A percentile compares a stretch with the other conserved stretches of the same genome.
These are phyloP conservation scores for Amanita polypyramis DNA, from an alignment of 768 basidiomycete species.

Conservation along the genomic window DNA sequence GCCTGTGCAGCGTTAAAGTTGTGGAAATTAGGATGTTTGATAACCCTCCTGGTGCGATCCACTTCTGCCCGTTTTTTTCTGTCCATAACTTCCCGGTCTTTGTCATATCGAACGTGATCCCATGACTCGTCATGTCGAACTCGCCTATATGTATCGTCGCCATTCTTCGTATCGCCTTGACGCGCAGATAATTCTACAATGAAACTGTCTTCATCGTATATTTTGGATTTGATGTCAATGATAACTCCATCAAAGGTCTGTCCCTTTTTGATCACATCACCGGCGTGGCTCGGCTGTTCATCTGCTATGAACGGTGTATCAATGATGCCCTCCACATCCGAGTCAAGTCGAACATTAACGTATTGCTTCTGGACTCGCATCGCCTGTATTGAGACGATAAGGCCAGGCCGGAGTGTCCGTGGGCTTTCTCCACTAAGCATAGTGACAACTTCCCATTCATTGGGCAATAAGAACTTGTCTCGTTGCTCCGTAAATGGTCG, in stretches of 20 bases:
- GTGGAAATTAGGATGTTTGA: conserved; percentile 98
- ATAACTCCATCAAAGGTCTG: conserved; percentile 77
- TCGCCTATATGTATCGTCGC: conserved; percentile 53
- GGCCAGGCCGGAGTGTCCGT: conserved; percentile 63
- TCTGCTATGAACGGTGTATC: conserved; percentile 49
- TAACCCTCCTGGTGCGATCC: conserved; percentile 70
- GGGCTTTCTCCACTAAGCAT: conserved; percentile 94
- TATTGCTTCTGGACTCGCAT: conserved; percentile 39
- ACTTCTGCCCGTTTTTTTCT: conserved; percentile 82
- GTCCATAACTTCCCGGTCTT: conserved; percentile 61
- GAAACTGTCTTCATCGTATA: conserved; percentile 46
- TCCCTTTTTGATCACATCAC: conserved; percentile 56
- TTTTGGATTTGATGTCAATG: conserved; percentile 55
- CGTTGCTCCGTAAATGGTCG: conserved; percentile 74
- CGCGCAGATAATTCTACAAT: conserved; percentile 69
- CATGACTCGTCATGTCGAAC: conserved; percentile 51
- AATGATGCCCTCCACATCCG: conserved; percentile 83
- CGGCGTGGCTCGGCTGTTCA: conserved; percentile 23
- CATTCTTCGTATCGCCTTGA: conserved; percentile 44
- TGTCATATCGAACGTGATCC: conserved; percentile 53
- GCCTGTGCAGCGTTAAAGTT: conserved; percentile 88
- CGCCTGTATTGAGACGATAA: conserved; percentile 73
- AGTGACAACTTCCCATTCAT: conserved; percentile 74
- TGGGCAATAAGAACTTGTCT: conserved; percentile 48
- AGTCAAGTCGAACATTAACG: conserved; percentile 75